Base-by-base conservation (phyloP, 257 asterid species). In the Petrea volubilis region DNA sequence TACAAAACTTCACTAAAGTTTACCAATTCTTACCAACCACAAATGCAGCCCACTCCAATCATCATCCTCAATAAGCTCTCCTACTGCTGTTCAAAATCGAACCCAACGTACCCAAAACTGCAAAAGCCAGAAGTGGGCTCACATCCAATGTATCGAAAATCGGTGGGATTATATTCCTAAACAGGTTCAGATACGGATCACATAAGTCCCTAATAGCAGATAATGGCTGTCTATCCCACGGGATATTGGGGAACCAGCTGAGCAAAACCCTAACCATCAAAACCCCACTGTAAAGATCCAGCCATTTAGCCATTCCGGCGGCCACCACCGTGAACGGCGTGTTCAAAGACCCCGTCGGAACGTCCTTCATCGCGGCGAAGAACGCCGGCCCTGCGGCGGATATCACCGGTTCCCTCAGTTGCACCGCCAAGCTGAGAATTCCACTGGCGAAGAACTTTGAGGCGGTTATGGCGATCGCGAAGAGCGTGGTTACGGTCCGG, bases 201-300 rank as follows among this genome's bases (percentile, higher is more conserved):
- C 99, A 94, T 60, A 94, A 86, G 55, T 94, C 99, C 88, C 93
- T 80, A 61, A 94, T 87, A 0, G 99, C 98, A 4, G 95, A 85
- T 24, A 94, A 70, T 7, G 99, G 99, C 83, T 91, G 99, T 61
- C 87, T 78, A 5, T 91, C 99, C 99, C 99, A 94, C 0, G 96
- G 98, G 38, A 93, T 89, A 73, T 93, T 93, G 3, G 98, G 98
- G 52, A 93, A 93, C 98, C 98, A 93, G 31, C 96, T 93, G 64
- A 93, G 79, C 85, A 93, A 75, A 74, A 87, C 96, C 76, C 98
- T 72, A 62, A 93, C 91, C 96, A 89, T 84, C 85, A 93, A 76
- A 75, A 93, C 90, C 81, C 91, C 92, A 33, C 94, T 84, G 79
- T 93, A 93, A 34, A 93, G 75, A 69, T 91, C 97, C 70, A 93